Conservation (phyloP, 768 basidiomycete genomes). For the Suillus brevipes region DNA sequence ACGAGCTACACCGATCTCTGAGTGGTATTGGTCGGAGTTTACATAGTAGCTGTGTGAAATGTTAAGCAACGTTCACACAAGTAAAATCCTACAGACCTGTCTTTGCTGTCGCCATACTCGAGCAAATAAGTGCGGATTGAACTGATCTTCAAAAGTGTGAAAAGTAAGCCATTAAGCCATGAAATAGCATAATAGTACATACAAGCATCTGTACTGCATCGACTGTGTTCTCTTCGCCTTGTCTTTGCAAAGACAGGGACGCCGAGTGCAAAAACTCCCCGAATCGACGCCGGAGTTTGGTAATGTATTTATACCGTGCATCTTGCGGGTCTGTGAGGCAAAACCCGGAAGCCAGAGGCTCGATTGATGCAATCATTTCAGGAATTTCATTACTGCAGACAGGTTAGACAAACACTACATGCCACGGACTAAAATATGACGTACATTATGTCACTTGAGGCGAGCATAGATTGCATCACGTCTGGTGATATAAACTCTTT, state of each 20-base stretch:
- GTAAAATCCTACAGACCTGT: constrained; percentile 36
- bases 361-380: constrained; percentile 71
- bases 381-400: constrained; percentile 62
- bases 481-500: constrained; percentile 53
- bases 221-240: constrained; percentile 79
- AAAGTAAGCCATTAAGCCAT: background rate
- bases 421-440: constrained; percentile 19
- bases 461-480: constrained; percentile 42
- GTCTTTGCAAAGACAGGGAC: constrained; percentile 62
- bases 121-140: constrained; percentile 72
- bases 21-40: constrained; percentile 56
- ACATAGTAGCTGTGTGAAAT: constrained; percentile 47
- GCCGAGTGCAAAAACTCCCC: constrained; percentile 71
- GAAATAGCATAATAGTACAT: background rate
- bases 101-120: constrained; percentile 73
- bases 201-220: constrained; percentile 63
- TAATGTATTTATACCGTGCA: constrained; percentile 62
- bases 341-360: constrained; percentile 65
- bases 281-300: constrained; percentile 56
- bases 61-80: background rate
- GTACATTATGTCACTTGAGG: constrained; percentile 70
- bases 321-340: constrained; percentile 65
- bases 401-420: background rate
- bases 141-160: background rate
- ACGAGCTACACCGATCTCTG: constrained; percentile 66